Conservation (phyloP, 192 early-diverging fungal species). For the Umbelopsis sp. region DNA sequence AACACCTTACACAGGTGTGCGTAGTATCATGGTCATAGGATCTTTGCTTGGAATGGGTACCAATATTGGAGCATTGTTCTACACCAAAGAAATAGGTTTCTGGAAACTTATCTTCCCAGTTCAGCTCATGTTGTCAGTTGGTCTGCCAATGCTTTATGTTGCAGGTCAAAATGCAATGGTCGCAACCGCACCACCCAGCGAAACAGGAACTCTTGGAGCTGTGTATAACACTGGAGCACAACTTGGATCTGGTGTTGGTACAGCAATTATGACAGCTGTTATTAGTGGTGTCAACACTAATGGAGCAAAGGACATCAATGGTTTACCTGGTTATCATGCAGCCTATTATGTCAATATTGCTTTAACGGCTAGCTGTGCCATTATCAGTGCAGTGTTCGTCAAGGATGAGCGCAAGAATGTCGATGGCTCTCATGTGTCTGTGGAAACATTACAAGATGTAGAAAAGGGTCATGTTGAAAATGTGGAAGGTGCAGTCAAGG, state of each 20-base stretch:
- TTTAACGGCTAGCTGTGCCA: no score
- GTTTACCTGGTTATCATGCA: conserved; percentile 7
- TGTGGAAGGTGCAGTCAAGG: no score
- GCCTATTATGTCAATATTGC: conserved; percentile 13
- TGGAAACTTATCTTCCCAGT: conserved; percentile 41
- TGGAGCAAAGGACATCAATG: neutral
- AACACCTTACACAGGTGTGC: conserved; percentile 39
- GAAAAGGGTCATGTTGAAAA: no score
- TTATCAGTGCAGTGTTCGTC: no score
- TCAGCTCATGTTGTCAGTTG: conserved; percentile 37
- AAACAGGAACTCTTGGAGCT: conserved; percentile 35
- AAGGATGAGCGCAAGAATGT: no score
- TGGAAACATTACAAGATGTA: no score
- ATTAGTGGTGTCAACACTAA: conserved; percentile 30
- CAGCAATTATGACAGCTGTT: conserved; percentile 39
- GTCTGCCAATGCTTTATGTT: conserved; percentile 41
- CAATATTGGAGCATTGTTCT: conserved; percentile 30
- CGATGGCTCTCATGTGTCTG: no score
- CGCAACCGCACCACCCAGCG: conserved; percentile 34
- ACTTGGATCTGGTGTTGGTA: conserved; percentile 41
- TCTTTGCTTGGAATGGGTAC: conserved; percentile 35
- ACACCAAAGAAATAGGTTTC: conserved; percentile 25
- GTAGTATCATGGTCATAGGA: conserved; percentile 35
- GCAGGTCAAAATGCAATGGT: conserved; percentile 34
- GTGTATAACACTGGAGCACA: conserved; percentile 42